These are phyloP conservation scores for Aspergillus nomiae DNA, from an alignment of 2,329 filamentous ascomycete genomes.

Conservation along the genomic window DNA sequence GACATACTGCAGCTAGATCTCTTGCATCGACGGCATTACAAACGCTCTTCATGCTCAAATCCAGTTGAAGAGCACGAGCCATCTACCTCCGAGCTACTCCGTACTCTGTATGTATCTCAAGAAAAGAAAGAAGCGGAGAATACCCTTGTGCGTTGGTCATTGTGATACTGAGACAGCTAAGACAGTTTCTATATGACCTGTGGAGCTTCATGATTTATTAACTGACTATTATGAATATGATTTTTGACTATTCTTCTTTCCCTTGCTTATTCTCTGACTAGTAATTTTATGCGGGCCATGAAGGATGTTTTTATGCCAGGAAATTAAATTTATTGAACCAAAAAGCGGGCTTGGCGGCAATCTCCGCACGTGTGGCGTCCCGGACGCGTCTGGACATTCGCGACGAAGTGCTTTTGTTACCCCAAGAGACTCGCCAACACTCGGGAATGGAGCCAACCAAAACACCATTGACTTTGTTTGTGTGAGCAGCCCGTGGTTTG, in stretches of 20 bases:
- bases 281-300: background rate
- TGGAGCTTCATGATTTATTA: background rate
- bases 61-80: background rate
- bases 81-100: background rate
- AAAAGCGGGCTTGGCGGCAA: constrained; percentile 18
- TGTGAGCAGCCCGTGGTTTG: constrained; percentile 2
- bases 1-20: background rate
- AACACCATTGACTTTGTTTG: background rate
- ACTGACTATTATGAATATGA: background rate
- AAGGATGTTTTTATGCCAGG: background rate
- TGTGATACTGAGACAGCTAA: background rate
- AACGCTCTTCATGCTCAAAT: background rate
- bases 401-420: constrained; percentile 14
- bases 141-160: background rate
- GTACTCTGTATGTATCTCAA: background rate
- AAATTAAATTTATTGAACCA: background rate
- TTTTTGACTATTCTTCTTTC: background rate
- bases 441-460: background rate
- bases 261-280: background rate
- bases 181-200: background rate
- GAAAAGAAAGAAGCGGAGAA: background rate
- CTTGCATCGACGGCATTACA: background rate
- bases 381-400: constrained; percentile 23
- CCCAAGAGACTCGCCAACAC: background rate
- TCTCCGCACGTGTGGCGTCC: constrained; percentile 23